Base-by-base conservation (phyloP, 805 yeast species). In the Wickerhamiella hasegawae region DNA sequence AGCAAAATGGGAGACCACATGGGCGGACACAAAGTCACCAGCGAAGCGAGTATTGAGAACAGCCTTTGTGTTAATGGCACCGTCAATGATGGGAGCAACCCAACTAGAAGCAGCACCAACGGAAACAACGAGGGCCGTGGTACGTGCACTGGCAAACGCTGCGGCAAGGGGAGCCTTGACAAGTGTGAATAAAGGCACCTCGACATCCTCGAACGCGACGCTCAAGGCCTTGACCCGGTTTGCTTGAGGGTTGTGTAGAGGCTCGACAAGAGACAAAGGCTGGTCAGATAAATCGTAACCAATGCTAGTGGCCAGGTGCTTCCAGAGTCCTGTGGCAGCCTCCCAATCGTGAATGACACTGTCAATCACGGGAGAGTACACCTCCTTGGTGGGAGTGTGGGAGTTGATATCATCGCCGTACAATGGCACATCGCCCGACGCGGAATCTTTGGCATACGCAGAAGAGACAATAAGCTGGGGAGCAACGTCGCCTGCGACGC, bases 401-500 rank as follows among this genome's bases (percentile, higher is more conserved):
- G 23, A 22, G 38, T 43, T 36, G 30, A 47, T 31, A 17, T 28
- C 33, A 37, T 40, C 43, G 37, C 33, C 44, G 32, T 57, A 49
- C 20, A 49, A 30, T 42, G 44, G 40, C 20, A 42, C 46, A 3
- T 47, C 45, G 4, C 47, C 44, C 3, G 39, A 40, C 18, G 11
- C 20, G 19, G 26, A 2, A 19, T 44, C 46, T 28, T 43, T 45
- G 26, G 74, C 78, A 49, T 71, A 82, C 40, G 55, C 67, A 1
- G 94, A 79, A 3, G 95, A 90, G 10, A 76, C 57, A 18, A 79
- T 71, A 4, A 73, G 59, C 40, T 75, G 70, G 6, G 98, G 98
- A 35, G 71, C 65, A 49, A 83, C 94, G 41, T 84, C 87, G 11
- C 97, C 97, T 5, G 96, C 85, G 50, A 71, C 80, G 1, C 98